Base-by-base conservation (phyloP, 495 filamentous ascomycete species). In the Lepraria neglecta region DNA sequence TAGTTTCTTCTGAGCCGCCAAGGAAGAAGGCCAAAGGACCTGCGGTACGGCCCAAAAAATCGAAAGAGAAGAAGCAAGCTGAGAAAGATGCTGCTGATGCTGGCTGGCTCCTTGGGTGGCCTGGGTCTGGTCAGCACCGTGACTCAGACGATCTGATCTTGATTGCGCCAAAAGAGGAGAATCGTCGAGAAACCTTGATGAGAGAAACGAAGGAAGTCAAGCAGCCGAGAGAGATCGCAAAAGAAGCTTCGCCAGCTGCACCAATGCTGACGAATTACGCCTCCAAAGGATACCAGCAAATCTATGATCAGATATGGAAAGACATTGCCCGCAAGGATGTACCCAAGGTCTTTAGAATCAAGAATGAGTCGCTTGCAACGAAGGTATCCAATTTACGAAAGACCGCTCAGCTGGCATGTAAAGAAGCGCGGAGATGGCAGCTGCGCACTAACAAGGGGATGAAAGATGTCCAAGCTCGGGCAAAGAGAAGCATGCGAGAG, bases 231-330 rank as follows among this genome's bases (percentile, higher is more conserved):
- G 59, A 61, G 24, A 71, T 71, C 28, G 77, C 81, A 40, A 87
- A 85, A 69, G 88, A 91, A 64, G 76, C 82, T 63, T 82, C 82
- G 2, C 85, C 82, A 9, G 62, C 69, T 31, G 69, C 70, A 21
- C 76, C 78, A 1, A 61, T 72, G 11, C 42, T 65, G 7, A 72
- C 77, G 33, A 74, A 83, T 15, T 94, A 88, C 75, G 87, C 87
- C 63, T 91, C 90, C 40, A 95, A 97, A 70, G 89, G 89, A 27
- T 97, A 94, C 76, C 89, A 92, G 66, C 92, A 96, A 73, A 94
- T 99, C 43, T 97, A 96, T 73, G 94, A 96, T 69, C 91, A 97
- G 75, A 99, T 99, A 65, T 95, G 90, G 89, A 87, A 91, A 31
- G 94, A 99, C 68, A 86, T 97, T 55, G 90, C 91, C 6, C 83